Evolutionary conservation across 805 yeast species (phyloP).

Genomic region (Candida taoyuanica): DNA sequence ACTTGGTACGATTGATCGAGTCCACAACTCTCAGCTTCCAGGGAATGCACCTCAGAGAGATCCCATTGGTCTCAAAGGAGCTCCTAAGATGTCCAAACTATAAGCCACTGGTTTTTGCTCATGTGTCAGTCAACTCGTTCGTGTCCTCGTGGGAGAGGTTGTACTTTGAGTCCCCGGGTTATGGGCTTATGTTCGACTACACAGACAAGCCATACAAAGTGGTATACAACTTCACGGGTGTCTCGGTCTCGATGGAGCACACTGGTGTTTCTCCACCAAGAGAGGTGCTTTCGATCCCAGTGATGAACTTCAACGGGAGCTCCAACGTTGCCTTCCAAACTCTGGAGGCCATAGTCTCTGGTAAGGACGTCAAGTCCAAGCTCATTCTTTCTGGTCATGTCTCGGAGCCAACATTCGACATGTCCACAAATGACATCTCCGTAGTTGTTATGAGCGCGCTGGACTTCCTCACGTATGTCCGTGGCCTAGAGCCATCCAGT

Average conservation of each 20-base stretch:
- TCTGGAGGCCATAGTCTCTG: constrained; percentile 23
- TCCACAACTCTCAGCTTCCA: constrained; percentile 17
- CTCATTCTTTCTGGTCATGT: constrained; percentile 35
- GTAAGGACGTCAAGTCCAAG: constrained; percentile 29
- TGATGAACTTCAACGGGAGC: constrained; percentile 32
- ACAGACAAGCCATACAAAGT: constrained; percentile 40
- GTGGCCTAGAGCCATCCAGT: background rate
- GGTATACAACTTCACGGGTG: constrained; percentile 34
- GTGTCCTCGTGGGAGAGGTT: constrained; percentile 27
- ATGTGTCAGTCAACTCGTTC: constrained; percentile 19
- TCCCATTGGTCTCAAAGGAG: constrained; percentile 20
- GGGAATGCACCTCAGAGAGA: constrained; percentile 15
- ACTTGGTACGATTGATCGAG: constrained; percentile 16
- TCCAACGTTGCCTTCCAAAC: constrained; percentile 36
- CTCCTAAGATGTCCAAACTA: constrained; percentile 21
- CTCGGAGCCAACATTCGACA: constrained; percentile 41
- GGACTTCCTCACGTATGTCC: constrained; percentile 17
- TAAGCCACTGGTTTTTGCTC: constrained; percentile 21
- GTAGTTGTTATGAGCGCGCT: constrained; percentile 27
- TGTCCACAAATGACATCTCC: constrained; percentile 37
- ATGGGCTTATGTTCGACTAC: constrained; percentile 36
- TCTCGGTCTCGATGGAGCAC: constrained; percentile 29
- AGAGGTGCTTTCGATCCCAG: constrained; percentile 19
- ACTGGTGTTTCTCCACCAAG: constrained; percentile 15
- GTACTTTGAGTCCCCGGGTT: constrained; percentile 39